Base-by-base conservation (phyloP, 352 stramenopile genomes). In the Saprolegnia diclina region DNA sequence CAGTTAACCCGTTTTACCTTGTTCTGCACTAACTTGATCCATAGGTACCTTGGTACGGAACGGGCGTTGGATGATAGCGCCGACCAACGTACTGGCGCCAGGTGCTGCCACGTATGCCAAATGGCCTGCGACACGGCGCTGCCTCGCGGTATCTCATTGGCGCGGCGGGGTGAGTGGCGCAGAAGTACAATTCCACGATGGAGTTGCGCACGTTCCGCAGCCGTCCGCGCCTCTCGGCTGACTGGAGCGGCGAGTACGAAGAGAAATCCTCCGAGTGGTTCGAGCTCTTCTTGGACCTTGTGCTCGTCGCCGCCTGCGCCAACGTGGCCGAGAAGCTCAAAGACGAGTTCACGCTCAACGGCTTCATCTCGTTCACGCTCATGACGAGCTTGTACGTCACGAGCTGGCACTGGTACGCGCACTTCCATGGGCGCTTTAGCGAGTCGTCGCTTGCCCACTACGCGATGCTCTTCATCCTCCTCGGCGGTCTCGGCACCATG, bases 281-380 rank as follows among this genome's bases (percentile, higher is more conserved):
- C 32, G 59, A 66, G 32, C 45, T 66, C 7, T 66, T 66, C 59
- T 6, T 66, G 21, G 59, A 66, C 40, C 40, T 66, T 16, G 40
- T 66, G 19, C 62, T 66, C 21, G 59, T 66, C 24, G 32, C 59
- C 4, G 59, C 59, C 9, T 66, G 40, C 45, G 21, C 59, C 21
- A 66, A 56, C 45, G 59, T 66, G 14, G 59, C 59, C 21, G 42
- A 66, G 18, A 66, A 66, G 32, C 59, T 66, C 29, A 66, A 66
- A 22, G 45, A 56, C 32, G 59, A 66, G 19, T 54, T 66, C 35
- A 54, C 59, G 13, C 21, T 24, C 32, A 11, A 66, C 14, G 59
- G 59, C 21, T 66, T 56, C 7, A 14, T 66, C 22, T 14, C 32
- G 18, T 66, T 54, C 26, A 9, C 16, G 18, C 45, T 66, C 29